phyloP scores from a whole-genome alignment of 1,284 basidiomycete genomes.

The Sphagnurus paluster region DNA sequence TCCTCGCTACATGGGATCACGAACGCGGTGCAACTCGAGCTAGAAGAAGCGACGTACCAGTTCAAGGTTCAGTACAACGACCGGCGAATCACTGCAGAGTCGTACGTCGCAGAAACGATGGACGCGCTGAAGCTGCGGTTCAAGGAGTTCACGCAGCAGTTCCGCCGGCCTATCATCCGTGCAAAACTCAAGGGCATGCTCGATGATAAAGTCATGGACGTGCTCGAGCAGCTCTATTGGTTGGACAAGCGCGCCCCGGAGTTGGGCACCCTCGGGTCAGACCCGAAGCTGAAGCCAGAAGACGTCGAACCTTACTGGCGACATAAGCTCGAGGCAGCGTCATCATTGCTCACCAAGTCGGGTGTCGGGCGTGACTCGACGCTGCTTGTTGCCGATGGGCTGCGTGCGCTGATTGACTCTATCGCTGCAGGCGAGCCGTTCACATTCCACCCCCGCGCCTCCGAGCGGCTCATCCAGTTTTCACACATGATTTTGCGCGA shows the following conservation, averaged over 20 bases:
- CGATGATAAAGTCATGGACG: slow-evolving; percentile 96
- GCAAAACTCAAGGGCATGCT: slow-evolving; percentile 88
- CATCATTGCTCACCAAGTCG: slow-evolving; percentile 91
- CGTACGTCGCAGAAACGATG: slow-evolving; percentile 96
- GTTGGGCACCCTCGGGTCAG: slow-evolving; percentile 70
- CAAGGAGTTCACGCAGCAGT: slow-evolving; percentile 83
- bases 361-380: slow-evolving; percentile 96
- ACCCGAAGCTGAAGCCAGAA: slow-evolving; percentile 70
- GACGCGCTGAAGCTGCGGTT: slow-evolving; percentile 91
- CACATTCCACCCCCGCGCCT: slow-evolving; percentile 84
- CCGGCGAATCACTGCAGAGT: slow-evolving; percentile 90
- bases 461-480: slow-evolving; percentile 89
- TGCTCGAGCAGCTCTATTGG: slow-evolving; percentile 98
- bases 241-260: slow-evolving; percentile 84
- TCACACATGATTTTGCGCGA: slow-evolving; percentile 92
- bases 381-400: slow-evolving; percentile 91
- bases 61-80: slow-evolving; percentile 99
- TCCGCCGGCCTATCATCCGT: slow-evolving; percentile 89
- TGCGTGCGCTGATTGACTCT: slow-evolving; percentile 87
- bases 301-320: slow-evolving; percentile 93
- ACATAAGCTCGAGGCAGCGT: slow-evolving; percentile 93
- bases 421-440: slow-evolving; percentile 91
- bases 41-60: slow-evolving; percentile 96
- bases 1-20: slow-evolving; percentile 93
- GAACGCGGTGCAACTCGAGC: slow-evolving; percentile 94